Conservation (phyloP, 2,329 filamentous ascomycete species). For the Simplicillium aogashimaense region DNA sequence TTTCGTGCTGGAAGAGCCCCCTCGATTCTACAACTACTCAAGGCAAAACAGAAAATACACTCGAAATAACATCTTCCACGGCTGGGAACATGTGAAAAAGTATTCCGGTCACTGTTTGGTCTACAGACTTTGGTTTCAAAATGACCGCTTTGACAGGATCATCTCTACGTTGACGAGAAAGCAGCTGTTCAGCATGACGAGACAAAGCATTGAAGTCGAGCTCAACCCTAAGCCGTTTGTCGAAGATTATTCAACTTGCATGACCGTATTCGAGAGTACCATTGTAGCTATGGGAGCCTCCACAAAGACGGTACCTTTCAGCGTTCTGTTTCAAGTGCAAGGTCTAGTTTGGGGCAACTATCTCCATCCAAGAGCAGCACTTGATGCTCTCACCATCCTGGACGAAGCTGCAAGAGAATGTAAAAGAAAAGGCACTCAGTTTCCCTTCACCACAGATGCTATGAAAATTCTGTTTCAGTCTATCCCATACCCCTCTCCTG, state of each 20-base stretch:
- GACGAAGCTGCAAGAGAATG: constrained; percentile 15
- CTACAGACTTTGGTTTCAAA: not conserved
- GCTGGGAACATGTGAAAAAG: not conserved
- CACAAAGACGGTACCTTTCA: constrained; percentile 32
- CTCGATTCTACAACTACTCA: constrained; percentile 31
- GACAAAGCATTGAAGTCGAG: constrained; percentile 11
- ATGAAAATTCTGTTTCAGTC: constrained; percentile 40
- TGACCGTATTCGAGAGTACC: constrained; percentile 21
- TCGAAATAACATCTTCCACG: not conserved
- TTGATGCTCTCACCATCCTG: constrained; percentile 34
- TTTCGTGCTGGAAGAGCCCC: constrained; percentile 40
- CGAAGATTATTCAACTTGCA: constrained; percentile 12
- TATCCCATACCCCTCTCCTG: constrained; percentile 30
- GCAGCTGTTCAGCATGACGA: constrained; percentile 14
- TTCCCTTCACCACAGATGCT: constrained; percentile 39
- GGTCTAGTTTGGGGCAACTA: constrained; percentile 53
- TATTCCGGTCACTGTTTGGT: not conserved
- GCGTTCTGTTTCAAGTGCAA: constrained; percentile 51
- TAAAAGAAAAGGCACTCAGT: constrained; percentile 12
- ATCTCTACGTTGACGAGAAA: constrained; percentile 10
- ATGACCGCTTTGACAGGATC: not conserved
- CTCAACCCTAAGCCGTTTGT: constrained; percentile 4
- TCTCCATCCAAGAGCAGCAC: constrained; percentile 44
- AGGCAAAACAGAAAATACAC: constrained; percentile 19
- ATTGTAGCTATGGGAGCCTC: constrained; percentile 12